Evolutionary conservation across 2,329 filamentous ascomycete genomes (phyloP), one percentile per base, ranked within the genome.

Genomic region (Verticillium klebahnii): DNA sequence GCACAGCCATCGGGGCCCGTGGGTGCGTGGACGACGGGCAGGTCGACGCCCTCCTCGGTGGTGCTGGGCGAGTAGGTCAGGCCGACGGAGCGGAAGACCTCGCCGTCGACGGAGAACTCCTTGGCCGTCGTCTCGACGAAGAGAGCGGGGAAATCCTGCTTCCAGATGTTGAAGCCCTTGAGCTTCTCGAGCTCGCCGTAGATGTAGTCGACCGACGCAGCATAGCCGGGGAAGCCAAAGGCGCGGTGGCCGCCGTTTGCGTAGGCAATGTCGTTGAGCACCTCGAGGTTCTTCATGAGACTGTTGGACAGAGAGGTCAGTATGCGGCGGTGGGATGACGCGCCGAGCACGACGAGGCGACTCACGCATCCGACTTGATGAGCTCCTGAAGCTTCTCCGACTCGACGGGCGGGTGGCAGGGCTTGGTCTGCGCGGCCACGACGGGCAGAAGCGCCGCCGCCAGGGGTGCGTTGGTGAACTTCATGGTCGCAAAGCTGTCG

Each of bases 321-420:
- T 39, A 50, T 23, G 40, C 14, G 5, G 19, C 23, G 29, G 14
- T 19, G 12, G 34, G 25, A 34, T 15, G 12, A 11, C 17, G 15
- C 23, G 9, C 11, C 11, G 54, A 34, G 5, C 4, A 11, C 5
- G 8, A 25, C 8, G 7, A n/a, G 25, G 25, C 23, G 3, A 34
- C 58, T 4, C 69, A 76, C 75, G 70, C 72, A 36, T 75, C 69
- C 6, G 73, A 72, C 2, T 72, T 77, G 60, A 80, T 73, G 56
- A 72, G 69, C 56, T 71, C 71, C 63, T 78, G 77, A 36, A 80
- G 64, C 64, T 75, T 72, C 66, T 69, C 74, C 60, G 73, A 82
- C 56, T 68, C 63, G 59, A 71, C 64, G 31, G 62, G 63, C 52
- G 65, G 65, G 23, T 45, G 29, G 45, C 58, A 59, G 58, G 50